Evolutionary conservation across 352 stramenopile species (phyloP), one percentile per base, ranked within the genome.

Genomic region (Globisporangium apiculatum): DNA sequence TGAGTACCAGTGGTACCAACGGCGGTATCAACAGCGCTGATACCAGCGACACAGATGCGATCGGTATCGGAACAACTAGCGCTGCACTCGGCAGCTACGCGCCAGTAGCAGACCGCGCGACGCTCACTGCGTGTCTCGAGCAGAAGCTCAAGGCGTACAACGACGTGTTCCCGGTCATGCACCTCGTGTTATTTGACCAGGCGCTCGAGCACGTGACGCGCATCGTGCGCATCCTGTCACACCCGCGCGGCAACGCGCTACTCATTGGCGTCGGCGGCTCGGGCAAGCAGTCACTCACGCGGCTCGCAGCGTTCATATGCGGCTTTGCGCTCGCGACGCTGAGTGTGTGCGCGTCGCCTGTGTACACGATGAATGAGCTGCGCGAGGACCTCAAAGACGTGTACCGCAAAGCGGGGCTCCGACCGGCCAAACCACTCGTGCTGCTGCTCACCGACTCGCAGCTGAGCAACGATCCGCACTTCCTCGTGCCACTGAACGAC

Each of bases 91-190:
- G 2, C 1, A 73, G 7, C 24, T 91, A 90, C 46, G 59, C 72
- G 0, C 83, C 81, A 12, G 62, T 90, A 1, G 12, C 40, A 5
- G 80, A 91, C 35, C 86, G 79, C 40, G 15, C 58, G 1, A 69
- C 86, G 31, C 74, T 94, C 12, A 79, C 71, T 0, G 24, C 37
- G 43, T 76, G 68, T 10, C 59, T 96, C 18, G 72, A 96, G 48
- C 63, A 61, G 5, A 87, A 89, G 48, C 67, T 97, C 3, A 62
- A 65, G 10, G 69, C 83, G 11, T 97, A 97, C 72, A 98, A 98
- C 57, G 91, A 98, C 55, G 82, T 69, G 5, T 86, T 97, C 63
- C 83, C 92, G 0, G 94, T 98, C 7, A 96, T 97, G 87, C 82
- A 93, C 58, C 68, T 97, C 8, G 89, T 97, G 42, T 61, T 97